phyloP scores from a whole-genome alignment of 2,329 filamentous ascomycete species.

The Xylariaceae sp. region DNA sequence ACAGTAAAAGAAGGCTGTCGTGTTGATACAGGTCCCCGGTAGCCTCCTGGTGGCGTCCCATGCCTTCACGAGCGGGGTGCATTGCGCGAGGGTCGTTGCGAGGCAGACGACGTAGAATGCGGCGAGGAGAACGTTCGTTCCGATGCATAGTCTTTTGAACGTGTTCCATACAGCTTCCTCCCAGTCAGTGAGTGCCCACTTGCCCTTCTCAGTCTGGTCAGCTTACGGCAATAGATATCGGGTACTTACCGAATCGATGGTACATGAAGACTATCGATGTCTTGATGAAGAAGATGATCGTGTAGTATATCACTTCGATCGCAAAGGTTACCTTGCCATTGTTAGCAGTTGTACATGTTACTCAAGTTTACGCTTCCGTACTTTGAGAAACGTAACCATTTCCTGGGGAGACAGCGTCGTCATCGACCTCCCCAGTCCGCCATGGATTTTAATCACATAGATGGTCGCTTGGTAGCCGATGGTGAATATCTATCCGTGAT shows the following conservation, averaged over 20 bases:
- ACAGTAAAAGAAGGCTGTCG: slow-evolving; percentile 39
- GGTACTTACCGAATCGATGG: slow-evolving; percentile 38
- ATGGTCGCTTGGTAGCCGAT: slow-evolving; percentile 20
- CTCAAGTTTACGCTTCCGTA: neutral
- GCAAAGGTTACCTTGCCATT: slow-evolving; percentile 21
- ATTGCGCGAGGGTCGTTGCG: slow-evolving; percentile 36
- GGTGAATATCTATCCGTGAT: slow-evolving; percentile 14
- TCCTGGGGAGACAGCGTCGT: slow-evolving; percentile 12
- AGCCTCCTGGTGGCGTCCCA: slow-evolving; percentile 35
- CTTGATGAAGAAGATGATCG: slow-evolving; percentile 37
- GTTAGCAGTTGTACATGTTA: neutral
- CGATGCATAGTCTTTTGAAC: slow-evolving; percentile 30
- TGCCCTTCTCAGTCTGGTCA: too few relatives aligned
- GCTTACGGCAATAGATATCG: too few relatives aligned
- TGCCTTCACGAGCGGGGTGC: slow-evolving; percentile 35
- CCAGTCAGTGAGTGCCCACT: slow-evolving; percentile 1
- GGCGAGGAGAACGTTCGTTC: slow-evolving; percentile 35
- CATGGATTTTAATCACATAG: slow-evolving; percentile 11
- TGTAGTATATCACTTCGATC: slow-evolving; percentile 38
- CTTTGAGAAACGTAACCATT: slow-evolving; percentile 17
- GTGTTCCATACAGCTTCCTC: slow-evolving; percentile 19
- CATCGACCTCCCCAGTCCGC: slow-evolving; percentile 20
- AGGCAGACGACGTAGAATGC: slow-evolving; percentile 38
- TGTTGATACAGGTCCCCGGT: slow-evolving; percentile 36
- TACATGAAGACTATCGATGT: slow-evolving; percentile 42